Evolutionary conservation across 139 green algal genomes (phyloP).

Genomic region (Chlorella ohadii): DNA sequence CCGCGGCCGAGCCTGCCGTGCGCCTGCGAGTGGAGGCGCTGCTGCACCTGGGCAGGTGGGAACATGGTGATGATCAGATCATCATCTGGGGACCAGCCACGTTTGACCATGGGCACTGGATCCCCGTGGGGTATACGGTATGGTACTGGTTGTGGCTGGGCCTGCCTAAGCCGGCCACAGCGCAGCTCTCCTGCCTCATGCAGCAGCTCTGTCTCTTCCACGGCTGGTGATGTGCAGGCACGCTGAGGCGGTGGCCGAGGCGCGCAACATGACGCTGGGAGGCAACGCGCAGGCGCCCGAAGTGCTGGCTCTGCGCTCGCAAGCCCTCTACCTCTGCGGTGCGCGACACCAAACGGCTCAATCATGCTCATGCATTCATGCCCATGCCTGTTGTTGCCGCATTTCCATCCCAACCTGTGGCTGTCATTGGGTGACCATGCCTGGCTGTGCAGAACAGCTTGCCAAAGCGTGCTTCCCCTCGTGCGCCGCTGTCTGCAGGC

Average conservation of each 20-base stretch:
- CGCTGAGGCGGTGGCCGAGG: slow-evolving; percentile 46
- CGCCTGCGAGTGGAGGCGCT: slow-evolving; percentile 32
- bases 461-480: neutral
- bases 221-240: slow-evolving; percentile 1
- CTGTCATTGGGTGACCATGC: no score
- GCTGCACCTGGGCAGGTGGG: slow-evolving; percentile 15
- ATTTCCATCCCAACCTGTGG: no score
- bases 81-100: no score
- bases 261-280: slow-evolving; percentile 32
- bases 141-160: no score
- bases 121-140: no score
- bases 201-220: no score
- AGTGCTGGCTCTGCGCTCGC: slow-evolving; percentile 44
- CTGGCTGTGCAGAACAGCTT: neutral
- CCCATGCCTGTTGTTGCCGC: no score
- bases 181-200: no score
- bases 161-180: neutral
- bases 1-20: slow-evolving; percentile 28
- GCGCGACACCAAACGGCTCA: no score
- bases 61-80: no score
- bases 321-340: slow-evolving; percentile 48
- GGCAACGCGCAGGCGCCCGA: slow-evolving; percentile 39
- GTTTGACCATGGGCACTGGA: no score
- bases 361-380: no score
- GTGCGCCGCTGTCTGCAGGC: neutral